phyloP scores from a whole-genome alignment of 768 basidiomycete genomes.

The Rhizopogon rudus region DNA sequence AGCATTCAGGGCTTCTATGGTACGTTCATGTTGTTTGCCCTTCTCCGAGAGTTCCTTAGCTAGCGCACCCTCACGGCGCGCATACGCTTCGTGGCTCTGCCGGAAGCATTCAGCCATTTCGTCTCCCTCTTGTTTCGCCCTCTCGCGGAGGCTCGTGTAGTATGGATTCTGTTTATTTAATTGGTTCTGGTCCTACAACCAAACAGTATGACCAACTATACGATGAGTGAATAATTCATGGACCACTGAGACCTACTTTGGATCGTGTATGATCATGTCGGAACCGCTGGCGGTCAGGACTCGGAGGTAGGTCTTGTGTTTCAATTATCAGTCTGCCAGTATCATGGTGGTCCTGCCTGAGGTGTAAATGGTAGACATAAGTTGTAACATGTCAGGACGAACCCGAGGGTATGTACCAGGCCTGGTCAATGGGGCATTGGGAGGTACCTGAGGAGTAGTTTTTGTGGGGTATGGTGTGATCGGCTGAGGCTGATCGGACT shows the following conservation, averaged over 20 bases:
- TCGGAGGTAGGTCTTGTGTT: constrained; percentile 2
- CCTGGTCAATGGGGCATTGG: no score
- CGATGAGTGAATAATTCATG: not conserved
- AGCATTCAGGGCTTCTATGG: constrained; percentile 75
- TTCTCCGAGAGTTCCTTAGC: constrained; percentile 80
- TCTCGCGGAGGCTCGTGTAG: constrained; percentile 65
- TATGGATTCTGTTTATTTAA: constrained; percentile 64
- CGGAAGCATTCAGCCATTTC: constrained; percentile 68
- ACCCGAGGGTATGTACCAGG: no score
- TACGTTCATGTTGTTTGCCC: constrained; percentile 72
- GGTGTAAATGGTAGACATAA: no score
- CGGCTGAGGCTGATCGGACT: no score
- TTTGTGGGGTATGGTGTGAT: no score
- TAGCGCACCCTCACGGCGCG: constrained; percentile 60
- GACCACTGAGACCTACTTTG: constrained; percentile 9
- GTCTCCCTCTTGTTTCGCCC: constrained; percentile 78
- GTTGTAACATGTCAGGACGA: no score
- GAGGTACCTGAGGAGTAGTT: no score
- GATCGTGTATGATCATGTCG: constrained; percentile 10
- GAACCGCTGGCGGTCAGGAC: constrained; percentile 6
- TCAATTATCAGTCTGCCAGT: constrained; percentile 3
- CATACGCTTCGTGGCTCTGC: constrained; percentile 72
- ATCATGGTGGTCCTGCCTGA: no score
- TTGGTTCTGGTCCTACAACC: constrained; percentile 47
- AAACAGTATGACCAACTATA: not conserved